Evolutionary conservation across 768 basidiomycete species (phyloP), one percentile per base, ranked within the genome.

Genomic region (Leccinum uliginosum): DNA sequence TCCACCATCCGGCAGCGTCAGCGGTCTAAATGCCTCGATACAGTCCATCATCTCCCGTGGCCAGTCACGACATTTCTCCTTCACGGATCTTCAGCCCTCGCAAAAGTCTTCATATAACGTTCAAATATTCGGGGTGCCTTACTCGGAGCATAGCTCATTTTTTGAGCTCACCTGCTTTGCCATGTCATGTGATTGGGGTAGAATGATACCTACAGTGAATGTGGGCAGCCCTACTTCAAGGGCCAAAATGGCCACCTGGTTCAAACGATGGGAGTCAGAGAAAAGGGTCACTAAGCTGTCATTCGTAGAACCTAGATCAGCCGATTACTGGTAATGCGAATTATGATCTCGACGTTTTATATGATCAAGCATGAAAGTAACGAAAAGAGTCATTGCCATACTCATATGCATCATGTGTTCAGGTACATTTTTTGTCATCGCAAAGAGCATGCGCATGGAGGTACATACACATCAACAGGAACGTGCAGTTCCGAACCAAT

Each of bases 61-160:
- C 46, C 86, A 89, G 60, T 77, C 81, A 54, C 79, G 80, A 58
- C 76, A 79, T 17, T 98, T 91, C 74, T 86, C 85, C 3, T 79
- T 83, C 53, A 73, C 83, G 21, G 80, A 89, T 67, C 77, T 96
- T 15, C 82, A 79, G 44, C 81, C 84, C 21, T 82, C 80, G 64
- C 81, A 83, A 45, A 90, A 89, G 57, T 91, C 92, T 11, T 87
- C 86, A 15, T 62, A 83, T 15, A 72, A 75, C 30, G 71, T 89
- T 46, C 87, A 87, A 73, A 75, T 97, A 44, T 92, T 86, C 65
- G 89, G 91, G 52, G 85, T 91, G 54, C 89, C 86, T 10, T 98
- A 98, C 68, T 98, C 94, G 6, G 97, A 98, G 68, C 96, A 98
- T 70, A 93, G 91, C 30, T 93, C 91, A 32, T 98, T 98, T 73